phyloP scores from a whole-genome alignment of 1,284 basidiomycete species.

The Filobasidium uniguttulatum region DNA sequence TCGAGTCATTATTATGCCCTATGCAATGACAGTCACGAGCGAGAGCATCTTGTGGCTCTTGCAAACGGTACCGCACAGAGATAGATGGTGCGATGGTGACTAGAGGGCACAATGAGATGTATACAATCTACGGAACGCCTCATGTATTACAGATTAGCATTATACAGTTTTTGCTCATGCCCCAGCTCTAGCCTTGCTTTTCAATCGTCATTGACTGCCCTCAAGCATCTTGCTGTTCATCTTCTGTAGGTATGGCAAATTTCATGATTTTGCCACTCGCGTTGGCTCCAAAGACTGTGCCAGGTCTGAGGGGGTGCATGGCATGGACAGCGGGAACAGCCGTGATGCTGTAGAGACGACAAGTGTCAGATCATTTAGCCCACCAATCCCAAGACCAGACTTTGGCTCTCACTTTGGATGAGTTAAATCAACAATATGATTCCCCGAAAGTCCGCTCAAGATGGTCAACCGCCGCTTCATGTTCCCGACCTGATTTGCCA shows the following conservation, averaged over 20 bases:
- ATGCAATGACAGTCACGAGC: background rate
- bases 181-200: too few species aligned
- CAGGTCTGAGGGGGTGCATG: constrained; percentile 32
- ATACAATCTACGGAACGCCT: too few species aligned
- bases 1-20: constrained; percentile 27
- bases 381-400: constrained; percentile 16
- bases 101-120: too few species aligned
- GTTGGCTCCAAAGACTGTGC: constrained; percentile 35
- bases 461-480: constrained; percentile 39
- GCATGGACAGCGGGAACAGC: constrained; percentile 39
- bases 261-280: constrained; percentile 26
- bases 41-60: background rate
- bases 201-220: too few species aligned
- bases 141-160: too few species aligned
- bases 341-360: constrained; percentile 25
- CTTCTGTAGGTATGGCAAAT: background rate
- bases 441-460: constrained; percentile 27
- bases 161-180: too few species aligned
- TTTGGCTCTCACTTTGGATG: constrained; percentile 19
- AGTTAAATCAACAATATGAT: constrained; percentile 21
- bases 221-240: too few species aligned
- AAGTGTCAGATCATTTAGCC: background rate
- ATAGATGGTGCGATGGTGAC: too few species aligned
- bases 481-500: constrained; percentile 29
- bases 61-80: background rate